Conservation (phyloP, 306 rosid species). For the Fagus sylvatica region DNA sequence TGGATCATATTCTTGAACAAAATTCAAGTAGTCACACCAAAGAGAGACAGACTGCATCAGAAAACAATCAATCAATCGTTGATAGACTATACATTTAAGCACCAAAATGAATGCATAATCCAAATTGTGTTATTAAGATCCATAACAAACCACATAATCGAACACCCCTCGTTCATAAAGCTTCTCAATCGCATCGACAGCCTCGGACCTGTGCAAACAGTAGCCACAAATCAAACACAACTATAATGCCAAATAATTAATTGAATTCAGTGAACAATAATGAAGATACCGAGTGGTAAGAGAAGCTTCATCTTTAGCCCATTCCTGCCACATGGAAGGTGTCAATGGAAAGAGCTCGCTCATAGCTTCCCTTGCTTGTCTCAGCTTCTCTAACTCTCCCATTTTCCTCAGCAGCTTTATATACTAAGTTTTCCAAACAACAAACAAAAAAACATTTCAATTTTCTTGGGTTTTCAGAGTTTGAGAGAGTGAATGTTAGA, state of each 20-base stretch:
- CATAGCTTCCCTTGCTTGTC: slow-evolving; percentile 84
- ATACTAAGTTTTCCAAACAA: too few relatives aligned
- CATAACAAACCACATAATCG: slow-evolving; percentile 76
- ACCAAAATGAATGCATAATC: too few relatives aligned
- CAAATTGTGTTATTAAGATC: slow-evolving; percentile 12
- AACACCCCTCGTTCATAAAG: slow-evolving; percentile 72
- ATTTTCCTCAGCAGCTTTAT: slow-evolving; percentile 65
- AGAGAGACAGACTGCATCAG: slow-evolving; percentile 74
- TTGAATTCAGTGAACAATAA: too few relatives aligned
- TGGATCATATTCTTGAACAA: slow-evolving; percentile 65
- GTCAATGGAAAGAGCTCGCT: slow-evolving; percentile 64
- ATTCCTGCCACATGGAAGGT: slow-evolving; percentile 82
- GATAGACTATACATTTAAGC: too few relatives aligned
- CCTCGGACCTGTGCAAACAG: slow-evolving; percentile 48
- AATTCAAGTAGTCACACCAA: slow-evolving; percentile 74
- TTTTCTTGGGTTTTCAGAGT: background rate
- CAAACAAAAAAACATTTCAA: too few relatives aligned
- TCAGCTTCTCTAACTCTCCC: slow-evolving; percentile 70
- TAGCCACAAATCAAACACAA: slow-evolving; percentile 1
- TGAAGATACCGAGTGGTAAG: slow-evolving; percentile 45
- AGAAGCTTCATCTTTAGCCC: slow-evolving; percentile 87
- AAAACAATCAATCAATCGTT: slow-evolving; percentile 21
- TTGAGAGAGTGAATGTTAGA: too few relatives aligned
- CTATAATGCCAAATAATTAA: background rate
- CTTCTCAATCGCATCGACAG: slow-evolving; percentile 43